Conservation (phyloP, 768 basidiomycete genomes). For the Filobasidium floriforme region DNA sequence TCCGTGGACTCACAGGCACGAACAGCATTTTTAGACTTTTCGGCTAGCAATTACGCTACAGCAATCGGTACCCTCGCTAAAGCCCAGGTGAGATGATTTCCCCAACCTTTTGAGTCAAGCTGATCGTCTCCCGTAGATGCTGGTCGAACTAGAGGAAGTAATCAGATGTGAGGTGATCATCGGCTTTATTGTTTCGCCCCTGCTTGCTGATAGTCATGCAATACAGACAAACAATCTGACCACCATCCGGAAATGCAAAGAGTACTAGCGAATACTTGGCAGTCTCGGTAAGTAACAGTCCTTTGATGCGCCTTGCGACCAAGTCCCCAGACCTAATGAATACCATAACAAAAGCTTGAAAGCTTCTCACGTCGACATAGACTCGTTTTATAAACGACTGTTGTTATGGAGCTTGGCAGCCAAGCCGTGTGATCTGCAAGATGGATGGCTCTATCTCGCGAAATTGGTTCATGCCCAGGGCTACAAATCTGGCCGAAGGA, state of each 20-base stretch:
- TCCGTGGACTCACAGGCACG: too few relatives aligned
- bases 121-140: slow-evolving; percentile 19
- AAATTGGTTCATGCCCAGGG: slow-evolving; percentile 37
- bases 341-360: slow-evolving; percentile 21
- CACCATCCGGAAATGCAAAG: slow-evolving; percentile 32
- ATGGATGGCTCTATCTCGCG: slow-evolving; percentile 38
- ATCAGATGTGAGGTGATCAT: slow-evolving; percentile 35
- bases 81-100: slow-evolving; percentile 22
- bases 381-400: slow-evolving; percentile 39
- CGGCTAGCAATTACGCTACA: slow-evolving; percentile 19
- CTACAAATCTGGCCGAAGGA: slow-evolving; percentile 30
- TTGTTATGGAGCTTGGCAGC: slow-evolving; percentile 39
- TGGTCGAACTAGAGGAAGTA: slow-evolving; percentile 42
- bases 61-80: slow-evolving; percentile 40
- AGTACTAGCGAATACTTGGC: slow-evolving; percentile 32
- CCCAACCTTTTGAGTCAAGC: background rate
- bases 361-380: slow-evolving; percentile 35
- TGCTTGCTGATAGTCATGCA: background rate
- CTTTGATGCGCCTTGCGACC: too few relatives aligned
- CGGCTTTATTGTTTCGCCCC: background rate
- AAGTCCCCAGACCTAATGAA: background rate
- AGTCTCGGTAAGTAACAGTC: slow-evolving; percentile 25
- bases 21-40: slow-evolving; percentile 22
- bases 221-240: slow-evolving; percentile 13
- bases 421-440: slow-evolving; percentile 28